A percentile compares a stretch with the other conserved stretches of the same genome.
phyloP scores from a whole-genome alignment of 1,284 basidiomycete genomes.

The Cutaneotrichosporon mucoides region DNA sequence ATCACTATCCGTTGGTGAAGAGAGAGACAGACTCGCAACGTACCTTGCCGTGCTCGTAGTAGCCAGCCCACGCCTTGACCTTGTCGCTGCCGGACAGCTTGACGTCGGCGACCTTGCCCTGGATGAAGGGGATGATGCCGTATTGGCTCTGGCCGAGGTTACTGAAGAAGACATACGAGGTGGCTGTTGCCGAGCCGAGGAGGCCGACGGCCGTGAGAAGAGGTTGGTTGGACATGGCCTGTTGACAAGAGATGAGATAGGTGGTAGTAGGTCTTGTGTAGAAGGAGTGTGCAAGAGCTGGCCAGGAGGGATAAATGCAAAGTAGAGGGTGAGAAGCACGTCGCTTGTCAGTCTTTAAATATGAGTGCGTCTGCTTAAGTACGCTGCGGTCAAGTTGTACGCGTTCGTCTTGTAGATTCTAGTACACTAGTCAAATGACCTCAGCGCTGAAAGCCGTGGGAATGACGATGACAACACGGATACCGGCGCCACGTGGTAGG shows the following conservation, averaged over 20 bases:
- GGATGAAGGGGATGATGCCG: slow-evolving; percentile 26
- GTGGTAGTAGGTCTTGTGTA: not conserved
- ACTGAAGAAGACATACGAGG: slow-evolving; percentile 27
- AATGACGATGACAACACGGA: too few relatives aligned
- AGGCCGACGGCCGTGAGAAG: slow-evolving; percentile 21
- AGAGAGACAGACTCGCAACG: too few relatives aligned
- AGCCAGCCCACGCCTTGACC: slow-evolving; percentile 18
- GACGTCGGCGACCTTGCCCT: slow-evolving; percentile 12
- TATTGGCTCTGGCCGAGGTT: slow-evolving; percentile 19
- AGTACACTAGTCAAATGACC: too few relatives aligned
- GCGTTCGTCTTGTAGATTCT: too few relatives aligned
- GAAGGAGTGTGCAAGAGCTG: not conserved
- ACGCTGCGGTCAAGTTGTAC: too few relatives aligned
- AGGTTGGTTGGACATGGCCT: not conserved
- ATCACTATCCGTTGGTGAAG: too few relatives aligned
- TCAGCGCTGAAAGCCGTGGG: too few relatives aligned
- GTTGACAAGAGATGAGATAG: not conserved
- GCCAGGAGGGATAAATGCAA: too few relatives aligned
- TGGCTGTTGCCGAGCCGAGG: slow-evolving; percentile 17
- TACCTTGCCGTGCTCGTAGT: slow-evolving; percentile 19
- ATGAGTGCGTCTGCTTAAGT: too few relatives aligned
- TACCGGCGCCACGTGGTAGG: too few relatives aligned
- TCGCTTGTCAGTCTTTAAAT: too few relatives aligned
- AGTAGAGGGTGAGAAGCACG: too few relatives aligned
- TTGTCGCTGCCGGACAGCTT: slow-evolving; percentile 5